Percentiles rank a stretch among this genome's conserved stretches.
These are phyloP conservation scores for Phaffia australis DNA, from an alignment of 768 basidiomycete species.

Conservation along the genomic window DNA sequence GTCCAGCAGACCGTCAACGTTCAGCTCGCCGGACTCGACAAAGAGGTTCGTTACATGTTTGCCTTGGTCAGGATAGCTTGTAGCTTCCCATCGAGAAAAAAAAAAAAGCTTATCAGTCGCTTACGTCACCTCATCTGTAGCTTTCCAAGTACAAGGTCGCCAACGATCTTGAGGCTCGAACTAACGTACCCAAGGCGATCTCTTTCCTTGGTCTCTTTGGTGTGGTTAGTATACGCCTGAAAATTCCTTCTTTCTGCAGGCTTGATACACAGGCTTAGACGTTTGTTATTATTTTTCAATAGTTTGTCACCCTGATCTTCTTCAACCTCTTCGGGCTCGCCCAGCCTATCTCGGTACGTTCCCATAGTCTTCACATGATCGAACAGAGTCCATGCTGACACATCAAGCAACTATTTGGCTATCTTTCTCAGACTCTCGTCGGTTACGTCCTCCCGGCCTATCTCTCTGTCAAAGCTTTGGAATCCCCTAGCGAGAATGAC, in stretches of 20 bases:
- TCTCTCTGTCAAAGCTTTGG: slow-evolving; percentile 88
- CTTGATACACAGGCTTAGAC: too few species aligned
- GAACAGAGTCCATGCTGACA: neutral
- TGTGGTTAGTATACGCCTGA: slow-evolving; percentile 36
- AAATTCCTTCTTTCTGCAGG: neutral
- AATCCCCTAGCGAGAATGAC: slow-evolving; percentile 55
- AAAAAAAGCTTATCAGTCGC: neutral
- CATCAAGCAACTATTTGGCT: neutral
- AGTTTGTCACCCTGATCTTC: slow-evolving; percentile 38
- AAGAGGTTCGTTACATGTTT: slow-evolving; percentile 57
- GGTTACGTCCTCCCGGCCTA: slow-evolving; percentile 93
- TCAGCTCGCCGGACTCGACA: slow-evolving; percentile 84
- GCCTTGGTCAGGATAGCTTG: neutral
- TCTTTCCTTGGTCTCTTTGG: slow-evolving; percentile 61
- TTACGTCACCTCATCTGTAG: slow-evolving; percentile 29
- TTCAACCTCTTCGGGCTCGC: slow-evolving; percentile 57
- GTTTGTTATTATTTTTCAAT: slow-evolving; percentile 33
- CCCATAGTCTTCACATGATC: slow-evolving; percentile 52
- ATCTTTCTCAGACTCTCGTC: neutral
- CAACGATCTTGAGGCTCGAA: slow-evolving; percentile 64
- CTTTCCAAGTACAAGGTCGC: slow-evolving; percentile 64
- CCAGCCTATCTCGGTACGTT: slow-evolving; percentile 56
- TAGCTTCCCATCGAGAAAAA: neutral
- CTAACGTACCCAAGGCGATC: slow-evolving; percentile 86
- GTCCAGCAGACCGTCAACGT: slow-evolving; percentile 69